Base-by-base conservation (phyloP, 805 yeast genomes). In the Pichia cephalocereana region DNA sequence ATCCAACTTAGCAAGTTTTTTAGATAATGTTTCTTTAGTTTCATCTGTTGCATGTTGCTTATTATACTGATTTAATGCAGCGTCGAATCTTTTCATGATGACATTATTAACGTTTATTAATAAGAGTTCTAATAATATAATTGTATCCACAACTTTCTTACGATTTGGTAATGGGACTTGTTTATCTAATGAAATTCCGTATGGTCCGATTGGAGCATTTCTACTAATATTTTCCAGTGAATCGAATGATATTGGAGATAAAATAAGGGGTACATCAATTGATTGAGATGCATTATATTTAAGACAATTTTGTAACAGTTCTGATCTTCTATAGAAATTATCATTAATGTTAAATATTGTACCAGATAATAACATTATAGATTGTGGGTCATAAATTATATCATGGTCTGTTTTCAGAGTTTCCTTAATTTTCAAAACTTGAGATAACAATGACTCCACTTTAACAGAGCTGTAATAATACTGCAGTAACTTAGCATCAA, bases 401-500 rank as follows among this genome's bases (percentile, higher is more conserved):
- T 37, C 39, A 11, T 9, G 23, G 15, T 37, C n/a, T 47, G 28
- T 54, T 48, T 41, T 50, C 46, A 45, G 53, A 49, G 41, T 53
- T 43, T 17, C 57, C 52, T 49, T 63, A 49, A 72, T 51, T 1
- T 57, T 44, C 26, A 54, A 61, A n/a, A 49, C 38, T 12, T 19
- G 7, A 5, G 26, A 28, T 8, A 46, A 39, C 42, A 75, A 59
- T 34, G 63, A 62, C 37, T 66, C 66, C 27, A 80, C 56, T 57
- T 80, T 80, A 48, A 64, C 58, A 3, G 74, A 65, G 10, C 80
- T 76, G 55, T 77, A 77, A 47, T 72, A 74, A 60, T 75, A 83
- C 59, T 83, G 86, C 4, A 82, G 61, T 23, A 79, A 68, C 51
- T 74, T 74, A 14, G 80, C 77, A 53, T 82, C 88, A 43, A 72